Conservation (phyloP, 805 yeast species). For the Yarrowia sp. region DNA sequence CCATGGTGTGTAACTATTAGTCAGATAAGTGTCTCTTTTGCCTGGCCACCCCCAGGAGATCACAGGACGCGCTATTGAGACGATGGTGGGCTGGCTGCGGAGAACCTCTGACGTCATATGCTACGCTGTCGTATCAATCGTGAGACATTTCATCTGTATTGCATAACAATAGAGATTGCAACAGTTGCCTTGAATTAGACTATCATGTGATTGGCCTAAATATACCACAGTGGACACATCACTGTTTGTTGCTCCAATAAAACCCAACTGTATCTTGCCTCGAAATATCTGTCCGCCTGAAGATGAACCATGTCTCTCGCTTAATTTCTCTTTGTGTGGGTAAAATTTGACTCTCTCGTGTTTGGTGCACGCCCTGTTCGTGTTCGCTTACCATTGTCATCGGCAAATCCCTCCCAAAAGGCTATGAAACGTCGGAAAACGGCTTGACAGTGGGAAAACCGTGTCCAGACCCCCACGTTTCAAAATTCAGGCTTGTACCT, state of each 20-base stretch:
- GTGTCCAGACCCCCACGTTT: constrained; percentile 19
- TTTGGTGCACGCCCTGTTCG: neutral
- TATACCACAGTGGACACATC: neutral
- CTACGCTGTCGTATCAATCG: neutral
- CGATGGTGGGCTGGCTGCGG: neutral
- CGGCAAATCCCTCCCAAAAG: constrained; percentile 13
- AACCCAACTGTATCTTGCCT: neutral
- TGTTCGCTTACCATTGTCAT: constrained; percentile 6
- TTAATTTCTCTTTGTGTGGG: constrained; percentile 8
- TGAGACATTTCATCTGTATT: constrained; percentile 30
- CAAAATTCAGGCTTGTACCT: constrained; percentile 20
- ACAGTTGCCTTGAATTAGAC: constrained; percentile 2
- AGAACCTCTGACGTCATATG: neutral
- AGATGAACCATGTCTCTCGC: constrained; percentile 1
- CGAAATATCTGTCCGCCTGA: neutral
- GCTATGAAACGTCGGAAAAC: constrained; percentile 3
- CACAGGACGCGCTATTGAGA: neutral
- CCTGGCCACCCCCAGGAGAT: no score
- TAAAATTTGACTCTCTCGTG: neutral
- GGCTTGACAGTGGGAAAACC: neutral
- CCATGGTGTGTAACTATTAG: neutral
- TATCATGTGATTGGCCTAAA: neutral
- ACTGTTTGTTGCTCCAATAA: neutral
- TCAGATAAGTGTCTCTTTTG: no score
- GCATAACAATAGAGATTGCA: constrained; percentile 25